Evolutionary conservation across 306 rosid species (phyloP), one percentile per base, ranked within the genome.

Genomic region (Dryas octopetala): DNA sequence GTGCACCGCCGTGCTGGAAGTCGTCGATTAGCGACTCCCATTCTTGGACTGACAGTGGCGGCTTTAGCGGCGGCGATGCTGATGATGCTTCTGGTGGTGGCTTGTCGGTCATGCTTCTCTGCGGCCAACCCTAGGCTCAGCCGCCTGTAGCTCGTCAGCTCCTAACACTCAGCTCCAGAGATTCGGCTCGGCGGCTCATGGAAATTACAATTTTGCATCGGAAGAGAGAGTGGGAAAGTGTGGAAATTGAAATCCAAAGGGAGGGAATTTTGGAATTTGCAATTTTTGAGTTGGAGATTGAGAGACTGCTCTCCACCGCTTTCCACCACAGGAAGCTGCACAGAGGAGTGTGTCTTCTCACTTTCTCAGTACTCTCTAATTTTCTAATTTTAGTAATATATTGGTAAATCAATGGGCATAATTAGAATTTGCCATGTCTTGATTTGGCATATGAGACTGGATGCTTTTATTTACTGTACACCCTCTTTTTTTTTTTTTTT

Each of bases 11-110:
- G 87, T 8, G 64, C 48, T 90, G 96, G 85, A 95, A 95, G 55
- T 95, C 97, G 5, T 91, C 98, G 47, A 95, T 86, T 51, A 95
- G 73, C 16, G 82, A 50, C 81, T 95, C 97, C 96, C 98, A 95
- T 12, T 95, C 98, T 7, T 83, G 93, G 49, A 72, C 72, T 12
- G 96, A 80, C 49, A 91, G 85, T 9, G 88, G 85, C 9, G 88
- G 85, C 73, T 85, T 95, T 74, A 73, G 63, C 52, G 93, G 77
- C n/a, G 82, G 76, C 28, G 66, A 6, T 0, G 10, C 71, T 16
- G 70, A 80, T 15, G 32, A 59, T 15, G 71, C 19, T n/a, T 76
- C 68, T 13, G 77, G 73, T 13, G 76, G 73, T 65, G 80, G 73
- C 65, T 75, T 85, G 51, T 89, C 90, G 75, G 86, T 48, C 91